These are phyloP conservation scores for Xerocomus brunneocitrinus DNA, from an alignment of 768 basidiomycete genomes.

Conservation along the genomic window DNA sequence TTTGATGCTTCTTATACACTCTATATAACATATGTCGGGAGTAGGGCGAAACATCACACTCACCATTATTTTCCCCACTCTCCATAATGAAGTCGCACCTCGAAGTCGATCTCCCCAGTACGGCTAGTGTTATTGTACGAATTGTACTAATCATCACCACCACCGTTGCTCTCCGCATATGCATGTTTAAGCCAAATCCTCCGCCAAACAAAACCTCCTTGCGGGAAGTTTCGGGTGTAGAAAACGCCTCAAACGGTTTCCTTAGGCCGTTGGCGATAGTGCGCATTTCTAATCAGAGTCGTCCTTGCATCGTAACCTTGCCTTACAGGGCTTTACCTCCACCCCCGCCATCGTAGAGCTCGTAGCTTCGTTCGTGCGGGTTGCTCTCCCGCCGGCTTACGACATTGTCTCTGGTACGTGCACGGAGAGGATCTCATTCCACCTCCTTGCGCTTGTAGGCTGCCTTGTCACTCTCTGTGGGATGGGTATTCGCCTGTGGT, in stretches of 20 bases:
- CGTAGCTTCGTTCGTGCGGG: neutral
- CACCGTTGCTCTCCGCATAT: constrained; percentile 4
- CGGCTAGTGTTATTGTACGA: neutral
- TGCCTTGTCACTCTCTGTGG: constrained; percentile 22
- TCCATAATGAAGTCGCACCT: neutral
- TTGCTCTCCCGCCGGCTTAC: neutral
- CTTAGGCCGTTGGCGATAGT: constrained; percentile 2
- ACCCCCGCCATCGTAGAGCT: constrained; percentile 3
- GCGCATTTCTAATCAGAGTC: neutral
- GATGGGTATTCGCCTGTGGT: constrained; percentile 29
- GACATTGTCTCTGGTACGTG: constrained; percentile 2
- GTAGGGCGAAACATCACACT: neutral
- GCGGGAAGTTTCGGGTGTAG: neutral
- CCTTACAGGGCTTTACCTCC: neutral
- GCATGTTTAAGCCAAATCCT: constrained; percentile 7
- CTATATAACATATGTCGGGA: neutral
- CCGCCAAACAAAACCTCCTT: neutral
- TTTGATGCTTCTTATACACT: neutral
- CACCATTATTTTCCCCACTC: neutral
- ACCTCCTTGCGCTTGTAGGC: neutral
- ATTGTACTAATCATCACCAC: neutral
- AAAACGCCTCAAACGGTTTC: neutral
- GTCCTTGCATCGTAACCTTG: neutral
- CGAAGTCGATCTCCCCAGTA: neutral
- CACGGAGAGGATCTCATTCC: constrained; percentile 5